A percentile compares a stretch with the other conserved stretches of the same genome.
These are phyloP conservation scores for Myxozyma neotropica DNA, from an alignment of 805 yeast species.

Conservation along the genomic window DNA sequence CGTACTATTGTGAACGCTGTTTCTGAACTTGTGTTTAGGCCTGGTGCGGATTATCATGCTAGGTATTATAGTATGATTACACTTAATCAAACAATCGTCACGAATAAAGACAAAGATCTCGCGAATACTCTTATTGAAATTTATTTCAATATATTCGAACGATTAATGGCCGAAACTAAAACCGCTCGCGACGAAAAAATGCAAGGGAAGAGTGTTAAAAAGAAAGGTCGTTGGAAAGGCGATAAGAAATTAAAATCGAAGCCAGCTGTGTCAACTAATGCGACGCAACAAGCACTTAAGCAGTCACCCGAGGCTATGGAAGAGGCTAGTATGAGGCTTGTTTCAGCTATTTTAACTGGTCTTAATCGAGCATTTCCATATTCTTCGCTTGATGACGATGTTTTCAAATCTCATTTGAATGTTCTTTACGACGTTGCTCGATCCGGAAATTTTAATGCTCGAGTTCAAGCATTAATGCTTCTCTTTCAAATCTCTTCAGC, in stretches of 20 bases:
- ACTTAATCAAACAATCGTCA: slow-evolving; percentile 87
- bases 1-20: slow-evolving; percentile 74
- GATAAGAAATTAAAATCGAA: slow-evolving; percentile 37
- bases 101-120: slow-evolving; percentile 71
- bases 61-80: slow-evolving; percentile 86
- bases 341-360: slow-evolving; percentile 91
- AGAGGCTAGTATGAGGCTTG: slow-evolving; percentile 81
- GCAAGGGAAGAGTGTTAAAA: slow-evolving; percentile 52
- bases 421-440: slow-evolving; percentile 89
- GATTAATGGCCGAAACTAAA: slow-evolving; percentile 71
- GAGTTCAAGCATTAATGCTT: slow-evolving; percentile 86
- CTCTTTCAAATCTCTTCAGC: slow-evolving; percentile 75
- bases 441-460: slow-evolving; percentile 89
- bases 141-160: slow-evolving; percentile 84
- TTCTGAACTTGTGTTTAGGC: slow-evolving; percentile 75
- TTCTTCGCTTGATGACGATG: slow-evolving; percentile 68
- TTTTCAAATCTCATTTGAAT: slow-evolving; percentile 71
- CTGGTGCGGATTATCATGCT: slow-evolving; percentile 76
- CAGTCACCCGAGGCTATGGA: slow-evolving; percentile 44
- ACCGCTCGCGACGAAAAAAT: slow-evolving; percentile 46
- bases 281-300: slow-evolving; percentile 13
- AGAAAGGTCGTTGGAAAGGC: slow-evolving; percentile 68
- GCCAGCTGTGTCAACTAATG: background rate
- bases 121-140: slow-evolving; percentile 83
- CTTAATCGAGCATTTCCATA: slow-evolving; percentile 95